Evolutionary conservation across 1,284 basidiomycete genomes (phyloP).

Genomic region (Vanrija humicola): DNA sequence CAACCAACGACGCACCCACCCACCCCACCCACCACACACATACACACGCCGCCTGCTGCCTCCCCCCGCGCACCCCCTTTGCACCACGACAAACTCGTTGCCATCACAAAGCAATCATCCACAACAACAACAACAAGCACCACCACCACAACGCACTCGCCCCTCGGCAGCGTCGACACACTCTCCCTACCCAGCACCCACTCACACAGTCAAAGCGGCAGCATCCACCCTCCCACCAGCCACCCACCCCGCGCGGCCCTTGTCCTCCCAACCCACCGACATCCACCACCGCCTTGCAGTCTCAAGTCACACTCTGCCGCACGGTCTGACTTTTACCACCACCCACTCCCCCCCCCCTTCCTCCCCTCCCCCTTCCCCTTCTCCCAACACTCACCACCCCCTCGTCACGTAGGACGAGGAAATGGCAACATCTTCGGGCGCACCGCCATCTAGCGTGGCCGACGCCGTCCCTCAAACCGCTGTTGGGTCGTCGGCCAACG

Average conservation of each 20-base stretch:
- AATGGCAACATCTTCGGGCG: conserved; percentile 14
- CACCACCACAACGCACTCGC: not conserved
- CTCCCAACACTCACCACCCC: not conserved
- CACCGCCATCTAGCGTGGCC: not conserved
- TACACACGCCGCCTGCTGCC: not conserved
- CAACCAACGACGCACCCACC: not conserved
- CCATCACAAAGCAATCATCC: not conserved
- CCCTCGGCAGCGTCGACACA: no score
- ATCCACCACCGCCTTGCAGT: no score
- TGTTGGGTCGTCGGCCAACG: no score
- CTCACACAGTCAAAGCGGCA: no score
- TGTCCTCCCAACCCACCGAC: not conserved
- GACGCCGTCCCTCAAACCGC: no score
- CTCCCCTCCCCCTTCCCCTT: not conserved
- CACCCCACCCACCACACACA: not conserved
- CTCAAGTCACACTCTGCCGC: not conserved
- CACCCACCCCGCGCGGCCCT: not conserved
- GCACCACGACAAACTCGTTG: not conserved
- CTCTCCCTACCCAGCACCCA: no score
- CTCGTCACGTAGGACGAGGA: conserved; percentile 10
- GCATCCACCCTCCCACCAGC: not conserved
- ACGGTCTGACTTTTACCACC: not conserved
- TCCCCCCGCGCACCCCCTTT: no score
- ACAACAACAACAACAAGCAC: not conserved
- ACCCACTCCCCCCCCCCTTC: not conserved